Base-by-base conservation (phyloP, 73 alveolate species). In the Tetrahymena borealis region DNA sequence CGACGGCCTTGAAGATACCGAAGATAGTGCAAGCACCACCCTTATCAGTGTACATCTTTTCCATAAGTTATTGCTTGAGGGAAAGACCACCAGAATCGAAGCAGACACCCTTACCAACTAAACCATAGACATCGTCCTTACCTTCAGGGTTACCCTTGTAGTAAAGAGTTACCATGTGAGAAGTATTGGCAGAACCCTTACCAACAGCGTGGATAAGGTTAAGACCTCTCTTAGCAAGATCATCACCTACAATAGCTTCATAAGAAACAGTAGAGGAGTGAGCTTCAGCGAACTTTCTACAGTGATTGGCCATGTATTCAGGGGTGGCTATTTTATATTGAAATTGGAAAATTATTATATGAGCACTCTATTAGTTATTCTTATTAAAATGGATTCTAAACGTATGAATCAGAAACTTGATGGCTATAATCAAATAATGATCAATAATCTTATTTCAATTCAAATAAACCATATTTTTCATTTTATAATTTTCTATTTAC, bases 11-110 rank as follows among this genome's bases (percentile, higher is more conserved):
- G 60, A 97, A 93, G 32, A 98, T 97, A n/a, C 97, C 99, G 5
- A 97, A 40, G 12, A 95, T 95, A 24, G 98, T 97, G 39, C 96
- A 93, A 16, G 99, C 96, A 11, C 99, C 98, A 39, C 97, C 97
- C 96, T 96, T 97, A 78, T 97, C 99, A 28, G 78, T 79, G 92
- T 94, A 97, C 99, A 94, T 96, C 43, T 94, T 95, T 40, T 96
- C 98, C 93, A 97, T 97, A 33, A 16, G 91, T 38, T 60, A 60
- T 60, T 60, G 85, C 92, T 96, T 96, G 10, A 96, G 94, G 85
- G 95, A 92, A 40, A 96, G 95, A 41, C 98, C 98, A 32, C 98
- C 98, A 37, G 98, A 93, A 36, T 96, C 98, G 79, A 91, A 96
- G 38, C 97, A 94, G 33, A 96, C 90, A 11, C 98, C 98, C 91